Evolutionary conservation across 352 stramenopile genomes (phyloP).

Genomic region (Paralagenidium karlingii): DNA sequence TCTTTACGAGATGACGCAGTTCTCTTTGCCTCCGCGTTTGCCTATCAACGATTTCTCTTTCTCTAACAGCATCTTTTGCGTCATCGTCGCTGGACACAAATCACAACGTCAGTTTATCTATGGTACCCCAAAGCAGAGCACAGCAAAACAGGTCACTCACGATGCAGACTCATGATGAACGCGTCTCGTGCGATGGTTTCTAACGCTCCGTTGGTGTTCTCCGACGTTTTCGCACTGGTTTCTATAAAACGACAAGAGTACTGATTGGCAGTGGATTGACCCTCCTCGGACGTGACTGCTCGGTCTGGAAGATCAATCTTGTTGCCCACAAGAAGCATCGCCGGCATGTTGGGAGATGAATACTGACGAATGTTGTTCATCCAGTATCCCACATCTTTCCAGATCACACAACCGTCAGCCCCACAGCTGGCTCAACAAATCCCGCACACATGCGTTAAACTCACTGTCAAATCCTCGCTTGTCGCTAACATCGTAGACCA

Average conservation of each 20-base stretch:
- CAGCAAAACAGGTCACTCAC: slow-evolving; percentile 20
- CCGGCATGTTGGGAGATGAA: slow-evolving; percentile 50
- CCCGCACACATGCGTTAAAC: slow-evolving; percentile 5
- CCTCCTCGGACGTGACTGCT: slow-evolving; percentile 65
- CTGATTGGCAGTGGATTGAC: slow-evolving; percentile 61
- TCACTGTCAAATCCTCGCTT: slow-evolving; percentile 87
- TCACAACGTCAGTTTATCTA: neutral
- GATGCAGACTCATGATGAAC: slow-evolving; percentile 78
- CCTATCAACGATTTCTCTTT: slow-evolving; percentile 37
- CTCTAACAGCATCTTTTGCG: slow-evolving; percentile 73
- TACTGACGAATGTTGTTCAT: slow-evolving; percentile 93
- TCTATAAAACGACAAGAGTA: slow-evolving; percentile 86
- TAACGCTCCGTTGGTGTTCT: slow-evolving; percentile 77
- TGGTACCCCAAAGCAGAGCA: neutral
- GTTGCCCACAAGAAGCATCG: slow-evolving; percentile 85
- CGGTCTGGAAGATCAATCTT: slow-evolving; percentile 87
- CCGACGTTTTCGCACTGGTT: slow-evolving; percentile 82
- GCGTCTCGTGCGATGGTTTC: slow-evolving; percentile 79
- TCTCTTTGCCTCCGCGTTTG: slow-evolving; percentile 48
- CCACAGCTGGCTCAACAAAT: neutral
- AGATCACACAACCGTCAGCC: neutral
- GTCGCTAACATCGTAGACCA: slow-evolving; percentile 90
- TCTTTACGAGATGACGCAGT: slow-evolving; percentile 44
- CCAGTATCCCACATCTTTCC: slow-evolving; percentile 87
- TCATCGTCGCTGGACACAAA: slow-evolving; percentile 31